Evolutionary conservation across 1,284 basidiomycete species (phyloP), one percentile per base, ranked within the genome.

Genomic region (Coriolopsis trogii): DNA sequence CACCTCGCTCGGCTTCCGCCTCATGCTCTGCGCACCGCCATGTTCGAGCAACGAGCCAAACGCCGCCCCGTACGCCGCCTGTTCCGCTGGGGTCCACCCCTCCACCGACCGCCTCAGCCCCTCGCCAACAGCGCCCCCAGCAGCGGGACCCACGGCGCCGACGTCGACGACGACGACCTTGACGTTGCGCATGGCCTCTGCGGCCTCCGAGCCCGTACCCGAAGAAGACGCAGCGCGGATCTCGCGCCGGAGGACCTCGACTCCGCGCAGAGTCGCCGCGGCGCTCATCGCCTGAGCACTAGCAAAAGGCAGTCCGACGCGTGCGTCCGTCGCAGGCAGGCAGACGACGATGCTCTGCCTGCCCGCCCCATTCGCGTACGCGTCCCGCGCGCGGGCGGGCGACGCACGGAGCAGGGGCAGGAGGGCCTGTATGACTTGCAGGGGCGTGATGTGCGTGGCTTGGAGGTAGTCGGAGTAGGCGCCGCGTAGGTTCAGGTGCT

Each of bases 391-490:
- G 37, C 82, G 73, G 43, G 77, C 75, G 3, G 84, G 76, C 21
- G 78, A 79, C 16, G 80, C 77, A 49, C 89, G 85, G 37, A 92
- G 73, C 24, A 90, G 74, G 4, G 90, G 89, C 28, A 92, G 73
- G 21, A 95, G 77, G 1, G 84, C 79, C 60, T 92, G 90, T 37
- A 92, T 78, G 49, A 85, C 78, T 59, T 86, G 83, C 36, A 92
- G 75, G 15, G 89, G 89, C 2, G 82, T 82, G 58, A 91, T 74
- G 60, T 92, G 89, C 0, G 89, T 85, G 2, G 82, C 79, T 46
- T 75, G 81, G 45, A 91, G 77, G 64, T 88, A 85, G 10, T 84
- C 78, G 28, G 88, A 70, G 64, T 91, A 91, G 5, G 78, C 73
- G 37, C 77, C 72, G 20, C 73, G 75, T 20, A 91, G 71, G n/a